A percentile compares a stretch with the other conserved stretches of the same genome.
Conservation (phyloP, 2,329 filamentous ascomycete genomes). For the Helminthosporium solani region DNA sequence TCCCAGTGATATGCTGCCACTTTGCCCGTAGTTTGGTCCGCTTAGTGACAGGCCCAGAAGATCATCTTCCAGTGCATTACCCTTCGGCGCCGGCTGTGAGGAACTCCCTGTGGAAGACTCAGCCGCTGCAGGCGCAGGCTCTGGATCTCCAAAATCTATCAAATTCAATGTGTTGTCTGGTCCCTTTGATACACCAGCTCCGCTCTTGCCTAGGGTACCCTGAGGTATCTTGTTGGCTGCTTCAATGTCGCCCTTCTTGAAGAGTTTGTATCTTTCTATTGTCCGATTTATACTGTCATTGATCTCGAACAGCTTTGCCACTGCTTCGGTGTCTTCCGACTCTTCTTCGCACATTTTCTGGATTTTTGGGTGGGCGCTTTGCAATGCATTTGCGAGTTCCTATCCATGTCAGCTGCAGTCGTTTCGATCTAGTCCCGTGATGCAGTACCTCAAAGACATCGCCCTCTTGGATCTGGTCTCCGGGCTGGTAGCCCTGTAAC, state of each 20-base stretch:
- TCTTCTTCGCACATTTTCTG: slow-evolving; percentile 99
- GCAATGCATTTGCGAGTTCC: slow-evolving; percentile 84
- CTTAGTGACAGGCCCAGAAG: slow-evolving; percentile 80
- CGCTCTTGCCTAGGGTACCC: slow-evolving; percentile 70
- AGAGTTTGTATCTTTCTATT: slow-evolving; percentile 89
- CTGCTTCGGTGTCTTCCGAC: slow-evolving; percentile 92
- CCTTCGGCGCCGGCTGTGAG: slow-evolving; percentile 51
- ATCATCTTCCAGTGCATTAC: slow-evolving; percentile 80
- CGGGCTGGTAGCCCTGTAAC: slow-evolving; percentile 77
- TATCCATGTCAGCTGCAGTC: slow-evolving; percentile 40
- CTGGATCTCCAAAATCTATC: slow-evolving; percentile 81
- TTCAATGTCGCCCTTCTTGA: slow-evolving; percentile 92
- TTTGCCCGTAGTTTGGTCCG: slow-evolving; percentile 68
- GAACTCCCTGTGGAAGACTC: slow-evolving; percentile 38
- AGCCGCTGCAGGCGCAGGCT: slow-evolving; percentile 51
- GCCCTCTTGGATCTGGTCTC: slow-evolving; percentile 72
- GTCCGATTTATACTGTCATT: slow-evolving; percentile 99
- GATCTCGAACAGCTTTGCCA: slow-evolving; percentile 92
- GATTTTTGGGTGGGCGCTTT: slow-evolving; percentile 96
- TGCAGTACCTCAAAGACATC: slow-evolving; percentile 64
- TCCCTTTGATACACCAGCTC: slow-evolving; percentile 64
- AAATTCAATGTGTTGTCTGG: slow-evolving; percentile 80
- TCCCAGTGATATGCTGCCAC: slow-evolving; percentile 81
- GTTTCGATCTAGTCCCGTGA: slow-evolving; percentile 13
- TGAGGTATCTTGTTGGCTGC: slow-evolving; percentile 80